These are phyloP conservation scores for Opeltia flavorubescens DNA, from an alignment of 495 filamentous ascomycete genomes.

Conservation along the genomic window DNA sequence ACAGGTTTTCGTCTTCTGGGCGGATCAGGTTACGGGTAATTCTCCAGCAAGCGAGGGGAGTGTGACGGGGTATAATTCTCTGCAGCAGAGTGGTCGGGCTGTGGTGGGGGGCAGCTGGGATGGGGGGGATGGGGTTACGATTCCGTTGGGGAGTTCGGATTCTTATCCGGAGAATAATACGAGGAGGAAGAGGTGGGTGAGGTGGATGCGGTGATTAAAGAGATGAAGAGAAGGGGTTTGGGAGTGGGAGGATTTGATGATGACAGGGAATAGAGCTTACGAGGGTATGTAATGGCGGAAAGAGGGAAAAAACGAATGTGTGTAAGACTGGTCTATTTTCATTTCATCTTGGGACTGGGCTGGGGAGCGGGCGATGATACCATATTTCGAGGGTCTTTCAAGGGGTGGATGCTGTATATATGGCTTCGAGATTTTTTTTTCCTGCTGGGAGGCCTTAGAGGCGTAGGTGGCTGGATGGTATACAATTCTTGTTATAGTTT, in stretches of 20 bases:
- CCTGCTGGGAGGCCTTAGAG: no score
- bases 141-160: background rate
- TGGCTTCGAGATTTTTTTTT: no score
- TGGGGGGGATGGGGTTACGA: background rate
- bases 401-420: no score
- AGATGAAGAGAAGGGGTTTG: background rate
- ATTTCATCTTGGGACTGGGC: no score
- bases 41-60: background rate
- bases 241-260: background rate
- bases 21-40: constrained; percentile 5
- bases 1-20: constrained; percentile 12
- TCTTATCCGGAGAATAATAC: background rate
- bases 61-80: background rate
- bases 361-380: no score
- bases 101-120: background rate
- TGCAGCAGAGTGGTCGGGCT: background rate
- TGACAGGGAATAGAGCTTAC: no score
- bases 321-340: no score
- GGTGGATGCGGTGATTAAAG: background rate
- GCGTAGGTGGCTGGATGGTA: no score
- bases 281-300: no score
- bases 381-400: no score
- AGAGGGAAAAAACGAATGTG: no score
- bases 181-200: background rate
- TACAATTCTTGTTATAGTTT: no score